A percentile compares a stretch with the other conserved stretches of the same genome.
Conservation (phyloP, 2,329 filamentous ascomycete species). For the Aureobasidium vineae region DNA sequence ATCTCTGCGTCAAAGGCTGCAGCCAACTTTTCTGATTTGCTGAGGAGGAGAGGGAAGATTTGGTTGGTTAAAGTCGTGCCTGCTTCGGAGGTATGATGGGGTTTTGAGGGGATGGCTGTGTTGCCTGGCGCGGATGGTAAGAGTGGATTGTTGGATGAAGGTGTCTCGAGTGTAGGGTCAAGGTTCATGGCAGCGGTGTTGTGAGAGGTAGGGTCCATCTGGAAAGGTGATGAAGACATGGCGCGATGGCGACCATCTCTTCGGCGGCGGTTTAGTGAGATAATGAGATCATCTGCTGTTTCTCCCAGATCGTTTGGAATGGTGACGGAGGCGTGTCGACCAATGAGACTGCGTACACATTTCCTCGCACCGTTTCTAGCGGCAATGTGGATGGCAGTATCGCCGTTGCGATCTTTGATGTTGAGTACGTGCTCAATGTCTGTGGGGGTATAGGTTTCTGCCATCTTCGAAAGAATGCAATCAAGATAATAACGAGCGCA, state of each 20-base stretch:
- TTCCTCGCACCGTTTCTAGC: constrained; percentile 85
- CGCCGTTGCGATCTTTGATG: constrained; percentile 78
- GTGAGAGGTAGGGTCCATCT: constrained; percentile 31
- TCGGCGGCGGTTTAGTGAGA: constrained; percentile 65
- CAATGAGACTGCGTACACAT: constrained; percentile 64
- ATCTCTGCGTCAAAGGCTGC: constrained; percentile 68
- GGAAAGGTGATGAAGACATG: constrained; percentile 67
- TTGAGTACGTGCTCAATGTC: constrained; percentile 78
- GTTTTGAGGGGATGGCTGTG: constrained; percentile 30
- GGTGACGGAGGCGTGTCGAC: constrained; percentile 75
- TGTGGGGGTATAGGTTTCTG: constrained; percentile 70
- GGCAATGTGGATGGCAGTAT: constrained; percentile 85
- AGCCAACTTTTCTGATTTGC: constrained; percentile 46
- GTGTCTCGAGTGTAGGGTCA: neutral
- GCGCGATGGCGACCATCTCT: constrained; percentile 56
- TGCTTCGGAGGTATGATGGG: constrained; percentile 45
- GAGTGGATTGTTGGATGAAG: neutral
- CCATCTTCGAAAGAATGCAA: constrained; percentile 81
- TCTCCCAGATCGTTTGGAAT: constrained; percentile 79
- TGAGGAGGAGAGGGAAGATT: constrained; percentile 57
- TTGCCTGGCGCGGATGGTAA: constrained; percentile 15
- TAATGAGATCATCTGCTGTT: constrained; percentile 80
- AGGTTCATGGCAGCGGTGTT: constrained; percentile 27
- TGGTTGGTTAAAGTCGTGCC: constrained; percentile 61
- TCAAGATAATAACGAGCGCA: constrained; percentile 94